These are phyloP conservation scores for Alternaria arbusti DNA, from an alignment of 2,329 filamentous ascomycete species.

Conservation along the genomic window DNA sequence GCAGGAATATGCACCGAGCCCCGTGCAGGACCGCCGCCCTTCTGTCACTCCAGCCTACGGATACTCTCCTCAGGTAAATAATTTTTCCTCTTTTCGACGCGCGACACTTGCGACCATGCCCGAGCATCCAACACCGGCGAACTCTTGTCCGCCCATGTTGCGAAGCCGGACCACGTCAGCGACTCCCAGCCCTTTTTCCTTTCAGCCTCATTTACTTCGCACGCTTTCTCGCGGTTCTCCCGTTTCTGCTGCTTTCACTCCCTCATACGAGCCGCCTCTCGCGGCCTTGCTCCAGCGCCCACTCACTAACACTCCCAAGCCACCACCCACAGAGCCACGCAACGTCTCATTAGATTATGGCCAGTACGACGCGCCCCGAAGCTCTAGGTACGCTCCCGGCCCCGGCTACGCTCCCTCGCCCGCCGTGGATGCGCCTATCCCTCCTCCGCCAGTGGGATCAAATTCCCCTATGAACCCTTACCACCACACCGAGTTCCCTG, in stretches of 20 bases:
- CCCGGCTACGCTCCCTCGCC: constrained; percentile 43
- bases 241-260: constrained; percentile 37
- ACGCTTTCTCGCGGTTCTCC: constrained; percentile 38
- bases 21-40: constrained; percentile 28
- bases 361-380: constrained; percentile 22
- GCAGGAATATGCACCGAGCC: constrained; percentile 39
- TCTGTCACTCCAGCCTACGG: constrained; percentile 36
- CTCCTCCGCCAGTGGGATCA: constrained; percentile 31
- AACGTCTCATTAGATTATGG: not conserved
- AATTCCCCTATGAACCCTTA: constrained; percentile 37
- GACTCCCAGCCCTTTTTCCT: constrained; percentile 21
- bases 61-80: constrained; percentile 48
- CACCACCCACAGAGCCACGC: constrained; percentile 18
- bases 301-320: constrained; percentile 43
- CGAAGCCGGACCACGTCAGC: constrained; percentile 29
- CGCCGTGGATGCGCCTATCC: constrained; percentile 21
- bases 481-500: constrained; percentile 39
- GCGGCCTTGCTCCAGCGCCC: constrained; percentile 40
- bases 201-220: constrained; percentile 23
- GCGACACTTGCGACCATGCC: constrained; percentile 33
- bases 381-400: constrained; percentile 41
- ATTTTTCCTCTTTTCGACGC: constrained; percentile 37
- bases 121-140: constrained; percentile 27
- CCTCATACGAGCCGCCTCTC: constrained; percentile 46
- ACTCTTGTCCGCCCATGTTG: constrained; percentile 28